Evolutionary conservation across 768 basidiomycete species (phyloP), one percentile per base, ranked within the genome.

Genomic region (Boletus sp.): DNA sequence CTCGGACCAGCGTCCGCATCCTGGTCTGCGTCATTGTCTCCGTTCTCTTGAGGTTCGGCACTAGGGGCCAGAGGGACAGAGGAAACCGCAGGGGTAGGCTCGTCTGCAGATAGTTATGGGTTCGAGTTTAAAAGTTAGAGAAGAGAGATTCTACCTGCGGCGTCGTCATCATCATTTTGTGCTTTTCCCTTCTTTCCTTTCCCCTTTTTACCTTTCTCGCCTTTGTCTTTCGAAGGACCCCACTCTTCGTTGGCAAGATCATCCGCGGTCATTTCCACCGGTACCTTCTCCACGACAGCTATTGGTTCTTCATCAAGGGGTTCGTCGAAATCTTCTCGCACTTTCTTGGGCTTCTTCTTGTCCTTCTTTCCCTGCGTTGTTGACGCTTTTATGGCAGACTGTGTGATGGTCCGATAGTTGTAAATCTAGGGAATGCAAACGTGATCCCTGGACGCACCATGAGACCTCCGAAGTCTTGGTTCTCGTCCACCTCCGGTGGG

Each of bases 211-310:
- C 59, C 63, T 41, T 66, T 66, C 46, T 58, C 64, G 30, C 62
- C 52, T 37, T 64, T 67, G 58, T 67, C 55, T 36, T 64, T 63
- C 40, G 61, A 53, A n/a, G 80, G 79, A 10, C 81, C 86, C 80
- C 84, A 87, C 69, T 90, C 89, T 58, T 85, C 86, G 64, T 90
- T 86, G 20, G 86, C 85, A 59, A 86, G 76, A 64, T 88, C 87
- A 44, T 89, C 87, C n/a, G 87, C 84, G 18, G 83, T 83, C 49
- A 82, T 77, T 54, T 83, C 77, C 17, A 81, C 69, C 10, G 81
- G 74, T 40, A 65, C 69, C 66, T 82, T 81, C 8, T 63, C 72
- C 49, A 63, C 54, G 56, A 65, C 49, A 4, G 66, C 60, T 28
- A 47, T 54, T 8, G 61, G 62, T 45, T 64, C 70, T n/a, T 64